Base-by-base conservation (phyloP, 2,329 filamentous ascomycete genomes). In the Diaporthe batatas region DNA sequence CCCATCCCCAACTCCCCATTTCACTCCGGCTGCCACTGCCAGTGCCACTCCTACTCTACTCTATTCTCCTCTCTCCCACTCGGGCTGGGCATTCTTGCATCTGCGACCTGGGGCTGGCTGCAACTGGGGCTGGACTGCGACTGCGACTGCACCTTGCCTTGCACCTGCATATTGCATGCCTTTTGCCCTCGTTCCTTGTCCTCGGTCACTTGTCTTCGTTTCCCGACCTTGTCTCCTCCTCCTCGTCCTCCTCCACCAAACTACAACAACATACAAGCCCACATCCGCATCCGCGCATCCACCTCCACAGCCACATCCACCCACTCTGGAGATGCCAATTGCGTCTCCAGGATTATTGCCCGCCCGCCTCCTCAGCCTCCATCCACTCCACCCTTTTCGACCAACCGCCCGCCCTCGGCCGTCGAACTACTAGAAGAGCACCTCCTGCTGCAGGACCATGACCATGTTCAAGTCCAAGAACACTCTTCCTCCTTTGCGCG, bases 381-480 rank as follows among this genome's bases (percentile, higher is more conserved):
- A 44, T 55, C 32, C 32, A 42, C 53, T 49, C 55, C 36, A 55
- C 68, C 42, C 23, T 71, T 32, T 39, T 57, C 53, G 25, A 39
- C 53, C 68, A 23, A 23, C 49, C 70, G 49, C 18, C 34, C 53
- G n/a, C 23, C 47, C 73, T 51, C 68, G 39, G 21, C 23, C 55
- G 39, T 42, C 39, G 5, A 12, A 39, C 54, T 59, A 10, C 57
- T 42, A 44, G 57, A 62, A 44, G 11, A 47, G 47, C 55, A 42
- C 32, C 47, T 53, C 32, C 47, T 53, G 32, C 44, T 39, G n/a
- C 47, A n/a, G 25, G 62, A 36, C 29, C 12, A 70, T 59, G 68
- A 59, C 71, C 67, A 78, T 79, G 78, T 75, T 79, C 74, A 78
- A 78, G 62, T 72, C 79, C 55, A 78, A 78, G 68, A 74, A 75